Conservation (phyloP, 495 filamentous ascomycete genomes). For the Aspergillus nidulans region DNA sequence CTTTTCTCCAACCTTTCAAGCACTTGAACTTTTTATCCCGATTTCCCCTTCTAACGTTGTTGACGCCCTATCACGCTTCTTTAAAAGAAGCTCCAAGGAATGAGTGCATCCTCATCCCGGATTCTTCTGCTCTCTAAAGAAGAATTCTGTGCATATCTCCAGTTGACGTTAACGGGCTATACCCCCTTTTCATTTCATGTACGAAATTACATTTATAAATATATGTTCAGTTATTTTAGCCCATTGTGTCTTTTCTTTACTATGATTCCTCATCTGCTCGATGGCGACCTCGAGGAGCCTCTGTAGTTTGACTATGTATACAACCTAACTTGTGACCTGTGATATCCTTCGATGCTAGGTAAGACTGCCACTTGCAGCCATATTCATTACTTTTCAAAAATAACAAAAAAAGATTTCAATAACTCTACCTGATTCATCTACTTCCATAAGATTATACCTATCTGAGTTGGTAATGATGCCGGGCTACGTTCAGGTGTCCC, state of each 20-base stretch:
- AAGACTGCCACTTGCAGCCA: too few species aligned
- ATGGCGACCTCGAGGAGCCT: neutral
- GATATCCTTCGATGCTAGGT: too few species aligned
- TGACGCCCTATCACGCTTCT: slow-evolving; percentile 1
- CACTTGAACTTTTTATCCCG: neutral
- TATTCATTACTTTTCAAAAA: too few species aligned
- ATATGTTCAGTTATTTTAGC: neutral
- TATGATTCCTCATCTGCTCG: neutral
- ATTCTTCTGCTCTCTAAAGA: neutral
- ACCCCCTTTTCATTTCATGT: neutral
- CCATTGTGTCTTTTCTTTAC: neutral
- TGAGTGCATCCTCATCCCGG: neutral
- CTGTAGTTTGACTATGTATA: neutral
- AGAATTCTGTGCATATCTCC: neutral
- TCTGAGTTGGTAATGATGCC: too few species aligned
- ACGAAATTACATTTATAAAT: neutral
- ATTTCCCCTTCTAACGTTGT: neutral
- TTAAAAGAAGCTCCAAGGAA: neutral
- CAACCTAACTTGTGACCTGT: too few species aligned
- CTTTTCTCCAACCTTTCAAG: neutral
- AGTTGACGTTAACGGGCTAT: slow-evolving; percentile 5
- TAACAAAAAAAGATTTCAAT: too few species aligned
- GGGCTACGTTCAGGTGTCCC: too few species aligned
- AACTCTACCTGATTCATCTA: too few species aligned
- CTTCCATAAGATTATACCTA: too few species aligned